phyloP scores from a whole-genome alignment of 176 grass and related monocot genomes.

The Raddia distichophylla region DNA sequence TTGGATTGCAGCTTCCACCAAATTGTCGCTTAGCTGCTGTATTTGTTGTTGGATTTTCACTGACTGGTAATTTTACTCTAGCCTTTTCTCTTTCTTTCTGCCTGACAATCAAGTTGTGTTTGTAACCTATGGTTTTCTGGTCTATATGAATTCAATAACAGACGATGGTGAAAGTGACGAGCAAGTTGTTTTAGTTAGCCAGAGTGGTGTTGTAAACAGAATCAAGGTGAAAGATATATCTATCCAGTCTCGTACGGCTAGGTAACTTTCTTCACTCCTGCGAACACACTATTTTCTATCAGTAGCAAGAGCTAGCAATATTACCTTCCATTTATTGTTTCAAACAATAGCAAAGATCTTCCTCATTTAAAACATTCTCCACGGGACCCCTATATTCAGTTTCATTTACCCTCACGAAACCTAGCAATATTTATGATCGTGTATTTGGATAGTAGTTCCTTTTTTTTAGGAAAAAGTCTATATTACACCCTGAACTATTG shows the following conservation, averaged over 20 bases:
- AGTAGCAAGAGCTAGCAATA: background rate
- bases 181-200: slow-evolving; percentile 93
- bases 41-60: slow-evolving; percentile 79
- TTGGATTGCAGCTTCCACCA: slow-evolving; percentile 62
- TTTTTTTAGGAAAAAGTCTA: too few relatives aligned
- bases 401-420: background rate
- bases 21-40: slow-evolving; percentile 79
- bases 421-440: background rate
- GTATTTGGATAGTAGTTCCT: slow-evolving; percentile 22
- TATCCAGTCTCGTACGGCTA: slow-evolving; percentile 57
- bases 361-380: background rate
- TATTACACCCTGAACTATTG: too few relatives aligned
- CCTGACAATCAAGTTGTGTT: slow-evolving; percentile 4
- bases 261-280: slow-evolving; percentile 29
- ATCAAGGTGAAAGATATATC: slow-evolving; percentile 92
- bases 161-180: slow-evolving; percentile 85
- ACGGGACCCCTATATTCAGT: background rate
- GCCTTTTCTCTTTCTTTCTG: background rate
- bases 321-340: background rate
- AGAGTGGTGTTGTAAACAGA: slow-evolving; percentile 87
- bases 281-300: background rate
- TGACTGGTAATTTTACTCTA: slow-evolving; percentile 59
- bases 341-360: slow-evolving; percentile 22
- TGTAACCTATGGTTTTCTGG: background rate
- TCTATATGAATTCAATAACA: slow-evolving; percentile 42